Conservation (phyloP, 2,329 filamentous ascomycete genomes). For the Aspergillus novofumigatus region DNA sequence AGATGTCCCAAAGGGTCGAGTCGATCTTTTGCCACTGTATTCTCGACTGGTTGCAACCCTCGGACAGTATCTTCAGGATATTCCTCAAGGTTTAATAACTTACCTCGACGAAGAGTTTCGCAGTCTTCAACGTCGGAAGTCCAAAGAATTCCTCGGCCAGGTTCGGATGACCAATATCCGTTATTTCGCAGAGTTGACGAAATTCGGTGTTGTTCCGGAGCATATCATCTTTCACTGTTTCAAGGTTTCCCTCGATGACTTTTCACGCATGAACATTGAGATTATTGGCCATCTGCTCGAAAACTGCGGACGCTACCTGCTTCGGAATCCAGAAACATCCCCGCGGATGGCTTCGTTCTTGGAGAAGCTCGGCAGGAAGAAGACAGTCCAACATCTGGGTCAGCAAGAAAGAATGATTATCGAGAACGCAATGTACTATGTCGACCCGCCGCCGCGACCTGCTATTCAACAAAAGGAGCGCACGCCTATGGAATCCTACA, state of each 20-base stretch:
- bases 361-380: slow-evolving; percentile 93
- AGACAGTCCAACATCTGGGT: slow-evolving; percentile 88
- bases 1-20: slow-evolving; percentile 89
- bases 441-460: slow-evolving; percentile 87
- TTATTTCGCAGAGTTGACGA: slow-evolving; percentile 95
- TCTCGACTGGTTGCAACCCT: slow-evolving; percentile 90
- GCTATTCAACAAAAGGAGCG: slow-evolving; percentile 96
- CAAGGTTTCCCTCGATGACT: slow-evolving; percentile 95
- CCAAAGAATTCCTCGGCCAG: slow-evolving; percentile 94
- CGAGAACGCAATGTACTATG: slow-evolving; percentile 96
- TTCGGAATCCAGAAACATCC: slow-evolving; percentile 87
- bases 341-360: slow-evolving; percentile 91
- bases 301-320: slow-evolving; percentile 89
- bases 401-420: slow-evolving; percentile 97
- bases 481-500: slow-evolving; percentile 86
- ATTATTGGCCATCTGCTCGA: slow-evolving; percentile 95
- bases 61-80: slow-evolving; percentile 87
- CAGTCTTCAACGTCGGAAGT: slow-evolving; percentile 91
- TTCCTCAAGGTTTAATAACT: slow-evolving; percentile 85
- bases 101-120: slow-evolving; percentile 96
- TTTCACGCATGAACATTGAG: slow-evolving; percentile 98
- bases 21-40: slow-evolving; percentile 86
- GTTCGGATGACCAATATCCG: slow-evolving; percentile 91
- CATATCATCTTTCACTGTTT: slow-evolving; percentile 98
- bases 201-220: slow-evolving; percentile 96